Evolutionary conservation across 768 basidiomycete genomes (phyloP), one percentile per base, ranked within the genome.

Genomic region (Termitomyces sp.): DNA sequence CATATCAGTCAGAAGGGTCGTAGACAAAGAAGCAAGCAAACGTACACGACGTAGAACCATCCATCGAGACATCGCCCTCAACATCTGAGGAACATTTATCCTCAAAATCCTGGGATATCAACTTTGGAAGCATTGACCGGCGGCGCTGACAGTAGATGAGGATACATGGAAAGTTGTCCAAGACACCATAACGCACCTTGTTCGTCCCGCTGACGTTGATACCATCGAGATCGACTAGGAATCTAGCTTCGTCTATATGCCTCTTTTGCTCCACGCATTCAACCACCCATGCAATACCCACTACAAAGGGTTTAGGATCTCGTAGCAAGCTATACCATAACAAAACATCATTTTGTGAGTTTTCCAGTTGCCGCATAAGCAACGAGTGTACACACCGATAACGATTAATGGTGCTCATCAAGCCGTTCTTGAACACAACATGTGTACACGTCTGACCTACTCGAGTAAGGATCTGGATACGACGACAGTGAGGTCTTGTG

Each of bases 281-380:
- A 2, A 94, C 89, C 5, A 95, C 88, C 93, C 93, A 94, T 18
- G 84, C 87, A 62, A 94, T 90, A 8, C 91, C 89, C 16, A 96
- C 88, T 16, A 92, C 85, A 26, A 74, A 62, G 0, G 93, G 93
- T 65, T 86, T 65, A 69, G 81, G 89, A 41, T 91, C 86, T 46
- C 82, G 74, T 24, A 90, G 72, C 48, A 84, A 66, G 53, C 88
- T 90, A 34, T 14, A 14, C 18, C 20, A 56, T 3, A 37, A 42
- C 29, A 18, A 52, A 46, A 24, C 9, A 57, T 31, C 46, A 43
- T 22, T 46, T n/a, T 46, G 16, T 2, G n/a, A 54, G 31, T 18
- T 22, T 43, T 16, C 9, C 5, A 0, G 14, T 29, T 26, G 4
- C 20, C 48, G 53, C 6, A 26, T 32, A 14, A 8, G 60, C 49